Evolutionary conservation across 768 basidiomycete genomes (phyloP), one percentile per base, ranked within the genome.

Genomic region (Sistotremastrum niveocremeum): DNA sequence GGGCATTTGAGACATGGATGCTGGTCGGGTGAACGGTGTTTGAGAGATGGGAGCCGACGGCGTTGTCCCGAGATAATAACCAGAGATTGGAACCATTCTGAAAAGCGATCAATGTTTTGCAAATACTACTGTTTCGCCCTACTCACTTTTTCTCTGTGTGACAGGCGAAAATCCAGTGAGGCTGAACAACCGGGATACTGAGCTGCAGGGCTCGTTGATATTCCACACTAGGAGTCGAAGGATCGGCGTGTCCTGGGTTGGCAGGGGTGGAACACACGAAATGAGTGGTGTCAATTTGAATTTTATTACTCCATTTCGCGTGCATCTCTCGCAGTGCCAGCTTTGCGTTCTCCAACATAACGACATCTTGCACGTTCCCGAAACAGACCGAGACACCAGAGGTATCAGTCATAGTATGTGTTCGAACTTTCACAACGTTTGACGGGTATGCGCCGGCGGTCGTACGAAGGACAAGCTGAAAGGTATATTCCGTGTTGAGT

Each of bases 271-370:
- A 94, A 59, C 91, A 94, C 37, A 97, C 91, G 53, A 95, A 99
- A 62, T 99, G 94, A 0, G 93, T 97, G 7, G 94, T 98, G 58
- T 99, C 94, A 48, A 98, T 93, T 65, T 93, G 87, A 37, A 99
- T 91, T 56, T 79, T 84, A 52, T 93, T 84, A 56, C 80, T 86
- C 81, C 84, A 91, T 52, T 83, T 83, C 0, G 88, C 94, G 37
- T 72, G 74, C 84, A 98, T 95, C 55, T 85, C 80, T 40, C 72
- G 60, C 45, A 99, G 63, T 6, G 89, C 87, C 46, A 76, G 60
- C 61, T 87, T 88, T 33, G 84, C 80, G 50, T 90, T 80, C 56
- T 86, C 82, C 46, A 94, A 69, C 47, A 93, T 58, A 3, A 76
- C 72, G 0, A 66, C 61, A 52, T 95, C 90, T 49, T 85, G 74